Base-by-base conservation (phyloP, 208 protist genomes). In the Histomonas meleagridis region DNA sequence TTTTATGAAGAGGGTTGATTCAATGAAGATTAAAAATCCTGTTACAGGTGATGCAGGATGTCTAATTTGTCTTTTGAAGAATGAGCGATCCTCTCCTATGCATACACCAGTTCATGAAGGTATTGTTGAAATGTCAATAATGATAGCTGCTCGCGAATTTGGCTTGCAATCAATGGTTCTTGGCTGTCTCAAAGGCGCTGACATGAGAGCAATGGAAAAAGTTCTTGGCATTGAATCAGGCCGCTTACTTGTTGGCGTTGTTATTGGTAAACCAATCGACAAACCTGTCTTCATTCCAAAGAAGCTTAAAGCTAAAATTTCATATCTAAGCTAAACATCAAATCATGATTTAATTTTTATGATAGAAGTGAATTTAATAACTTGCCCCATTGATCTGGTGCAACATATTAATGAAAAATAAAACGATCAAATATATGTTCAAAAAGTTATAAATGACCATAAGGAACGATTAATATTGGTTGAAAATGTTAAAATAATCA, bases 281-380 rank as follows among this genome's bases (percentile, higher is more conserved):
- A 72, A 72, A 40, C 65, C 65, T 35, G 65, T 72, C 40, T 43
- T 72, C n/a, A 32, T 43, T 72, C 65, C 65, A 72, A 72, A 72
- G 65, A 32, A 72, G 40, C 32, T 72, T 72, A 32, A 43, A 43
- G 65, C n/a, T 32, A 72, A 72, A 72, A 32, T 72, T 72, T 43
- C 65, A 43, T 72, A 72, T 43, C 32, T 72, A 5, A 32, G 40
- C 32, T 72, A 72, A 72, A 72, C n/a, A n/a, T n/a, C n/a, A n/a
- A n/a, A n/a, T n/a, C n/a, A n/a, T n/a, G n/a, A n/a, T n/a, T n/a
- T n/a, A n/a, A n/a, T n/a, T n/a, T n/a, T n/a, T n/a, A n/a, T n/a
- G n/a, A n/a, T n/a, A n/a, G n/a, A n/a, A n/a, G n/a, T n/a, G n/a
- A n/a, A n/a, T n/a, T n/a, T n/a, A n/a, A n/a, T n/a, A n/a, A n/a